Conservation (phyloP, 768 basidiomycete genomes). For the Macrolepiota fuliginosa region DNA sequence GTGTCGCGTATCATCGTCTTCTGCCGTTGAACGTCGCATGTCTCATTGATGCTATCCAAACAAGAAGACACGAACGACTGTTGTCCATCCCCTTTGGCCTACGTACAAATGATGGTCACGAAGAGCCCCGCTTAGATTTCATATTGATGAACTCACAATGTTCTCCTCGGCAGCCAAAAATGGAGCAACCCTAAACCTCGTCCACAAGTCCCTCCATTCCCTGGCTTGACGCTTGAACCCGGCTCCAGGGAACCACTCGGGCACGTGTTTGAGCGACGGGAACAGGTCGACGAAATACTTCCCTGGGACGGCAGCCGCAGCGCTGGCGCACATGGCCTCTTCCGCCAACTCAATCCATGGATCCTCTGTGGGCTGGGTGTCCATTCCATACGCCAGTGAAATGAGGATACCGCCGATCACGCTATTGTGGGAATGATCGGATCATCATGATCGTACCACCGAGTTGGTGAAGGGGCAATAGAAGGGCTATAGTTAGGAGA, state of each 20-base stretch:
- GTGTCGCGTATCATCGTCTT: slow-evolving; percentile 32
- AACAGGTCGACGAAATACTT: slow-evolving; percentile 44
- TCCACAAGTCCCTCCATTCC: slow-evolving; percentile 36
- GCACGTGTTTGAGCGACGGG: slow-evolving; percentile 41
- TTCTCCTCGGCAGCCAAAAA: slow-evolving; percentile 25
- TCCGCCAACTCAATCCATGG: slow-evolving; percentile 42
- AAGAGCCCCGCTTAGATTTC: neutral
- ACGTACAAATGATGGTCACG: neutral
- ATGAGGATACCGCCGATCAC: slow-evolving; percentile 39
- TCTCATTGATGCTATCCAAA: slow-evolving; percentile 21
- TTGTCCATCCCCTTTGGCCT: slow-evolving; percentile 21
- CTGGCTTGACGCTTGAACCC: slow-evolving; percentile 52
- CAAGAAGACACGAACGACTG: slow-evolving; percentile 23
- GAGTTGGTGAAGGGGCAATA: neutral
- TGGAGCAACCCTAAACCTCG: slow-evolving; percentile 35
- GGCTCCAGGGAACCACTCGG: slow-evolving; percentile 59
- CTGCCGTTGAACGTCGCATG: slow-evolving; percentile 16
- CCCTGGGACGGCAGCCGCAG: slow-evolving; percentile 36
- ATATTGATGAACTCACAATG: slow-evolving; percentile 20
- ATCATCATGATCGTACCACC: neutral
- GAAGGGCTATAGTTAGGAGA: neutral
- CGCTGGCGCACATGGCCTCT: slow-evolving; percentile 30
- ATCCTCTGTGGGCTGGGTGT: slow-evolving; percentile 36
- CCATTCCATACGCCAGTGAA: slow-evolving; percentile 45
- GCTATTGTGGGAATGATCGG: slow-evolving; percentile 20